Evolutionary conservation across 371 early-diverging fungal genomes (phyloP), one percentile per base, ranked within the genome.

Genomic region (Dichotomocladium elegans): DNA sequence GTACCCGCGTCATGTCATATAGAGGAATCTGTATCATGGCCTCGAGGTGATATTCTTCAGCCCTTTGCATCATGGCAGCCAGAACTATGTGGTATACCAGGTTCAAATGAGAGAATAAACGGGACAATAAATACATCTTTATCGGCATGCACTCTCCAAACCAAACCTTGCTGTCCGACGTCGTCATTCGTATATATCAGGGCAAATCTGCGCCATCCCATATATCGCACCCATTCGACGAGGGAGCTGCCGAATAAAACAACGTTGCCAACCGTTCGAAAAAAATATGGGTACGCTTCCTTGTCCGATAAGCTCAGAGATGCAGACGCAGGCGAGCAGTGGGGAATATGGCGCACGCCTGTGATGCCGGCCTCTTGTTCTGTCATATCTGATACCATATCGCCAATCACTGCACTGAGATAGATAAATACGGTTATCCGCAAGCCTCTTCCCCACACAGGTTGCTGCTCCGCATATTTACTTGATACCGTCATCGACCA

Each of bases 321-420:
- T 7, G 59, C 64, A 12, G 75, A 63, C 21, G 65, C 66, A 27
- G 48, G 59, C 0, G 72, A 71, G 31, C 75, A 74, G 53, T 74
- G 75, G 1, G 75, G 75, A 42, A 74, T 61, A 8, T 58, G 46
- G 41, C 51, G 51, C 14, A 66, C 31, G 10, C 75, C 57, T 12
- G 71, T 68, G 30, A 74, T 59, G 10, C 66, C 58, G 15, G 72
- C 75, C 28, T 64, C 66, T 15, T 57, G 48, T 43, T 62, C 58
- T 11, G 75, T 66, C 56, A 63, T 60, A 7, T 22, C 10, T 6
- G 71, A 66, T 9, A 60, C 31, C 51, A 66, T 66, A 47, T 74
- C 75, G 15, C 75, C 75, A 47, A 74, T 62, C 1, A 74, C 63
- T 11, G 75, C 75, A 37, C 75, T 54, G 21, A 43, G 21, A 7